A percentile compares a stretch with the other conserved stretches of the same genome.
These are phyloP conservation scores for Spiraea crenata DNA, from an alignment of 331 rosid genomes.

Conservation along the genomic window DNA sequence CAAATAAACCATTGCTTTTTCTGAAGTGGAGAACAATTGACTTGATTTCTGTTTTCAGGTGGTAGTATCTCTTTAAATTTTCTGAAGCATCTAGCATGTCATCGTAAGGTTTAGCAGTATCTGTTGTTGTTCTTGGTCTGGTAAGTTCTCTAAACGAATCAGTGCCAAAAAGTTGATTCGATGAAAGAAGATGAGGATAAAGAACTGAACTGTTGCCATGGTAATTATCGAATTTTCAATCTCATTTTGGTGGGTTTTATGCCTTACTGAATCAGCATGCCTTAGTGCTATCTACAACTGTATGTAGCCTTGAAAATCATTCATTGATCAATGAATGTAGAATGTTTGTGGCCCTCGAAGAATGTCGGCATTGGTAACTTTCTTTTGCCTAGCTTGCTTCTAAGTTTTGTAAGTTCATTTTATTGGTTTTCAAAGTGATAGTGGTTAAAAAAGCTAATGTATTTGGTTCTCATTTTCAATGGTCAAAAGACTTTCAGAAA, in stretches of 20 bases:
- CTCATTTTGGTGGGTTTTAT: neutral
- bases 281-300: neutral
- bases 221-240: neutral
- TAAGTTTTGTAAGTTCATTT: neutral
- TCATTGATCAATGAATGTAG: neutral
- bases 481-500: too few relatives aligned
- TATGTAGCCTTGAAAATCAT: neutral
- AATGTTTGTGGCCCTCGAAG: neutral
- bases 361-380: neutral
- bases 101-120: neutral
- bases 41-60: neutral
- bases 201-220: too few relatives aligned
- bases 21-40: conserved; percentile 21
- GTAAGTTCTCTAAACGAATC: neutral
- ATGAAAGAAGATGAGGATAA: neutral
- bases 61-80: neutral
- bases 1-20: conserved; percentile 33
- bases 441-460: too few relatives aligned
- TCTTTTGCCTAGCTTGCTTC: neutral
- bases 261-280: neutral
- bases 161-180: neutral
- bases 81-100: neutral
- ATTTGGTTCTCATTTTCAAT: too few relatives aligned
- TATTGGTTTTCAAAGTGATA: too few relatives aligned
- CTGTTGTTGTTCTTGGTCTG: neutral